Percentiles rank a stretch among this genome's conserved stretches.
Conservation (phyloP, 1,284 basidiomycete species). For the Sporisorium exsertum region DNA sequence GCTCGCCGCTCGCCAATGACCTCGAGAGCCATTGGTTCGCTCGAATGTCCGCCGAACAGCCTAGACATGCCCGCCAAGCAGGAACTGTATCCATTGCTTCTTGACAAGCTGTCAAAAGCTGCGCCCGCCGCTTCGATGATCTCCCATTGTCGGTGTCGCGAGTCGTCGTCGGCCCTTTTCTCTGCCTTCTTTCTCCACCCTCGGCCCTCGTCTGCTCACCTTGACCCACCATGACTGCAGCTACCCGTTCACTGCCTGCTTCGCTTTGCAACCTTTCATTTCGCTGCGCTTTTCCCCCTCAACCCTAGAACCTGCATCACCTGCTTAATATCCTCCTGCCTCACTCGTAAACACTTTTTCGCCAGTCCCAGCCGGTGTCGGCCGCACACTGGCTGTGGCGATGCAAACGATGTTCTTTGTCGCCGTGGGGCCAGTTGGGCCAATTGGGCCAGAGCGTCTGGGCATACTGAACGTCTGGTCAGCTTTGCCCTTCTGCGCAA, state of each 20-base stretch:
- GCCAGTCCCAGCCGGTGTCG: slow-evolving; percentile 5
- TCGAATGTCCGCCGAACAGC: slow-evolving; percentile 16
- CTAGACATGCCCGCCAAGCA: too few relatives aligned
- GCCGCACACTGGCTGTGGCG: not conserved
- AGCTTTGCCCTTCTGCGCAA: not conserved
- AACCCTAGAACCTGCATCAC: slow-evolving; percentile 7
- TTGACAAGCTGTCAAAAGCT: slow-evolving; percentile 41
- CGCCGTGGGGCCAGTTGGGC: too few relatives aligned
- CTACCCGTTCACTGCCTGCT: not conserved
- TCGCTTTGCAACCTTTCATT: not conserved
- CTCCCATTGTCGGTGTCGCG: not conserved
- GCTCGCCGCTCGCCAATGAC: not conserved
- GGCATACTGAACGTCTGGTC: slow-evolving; percentile 15
- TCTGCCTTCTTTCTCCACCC: not conserved
- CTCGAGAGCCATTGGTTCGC: slow-evolving; percentile 20
- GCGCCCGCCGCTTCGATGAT: slow-evolving; percentile 18
- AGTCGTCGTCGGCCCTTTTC: not conserved
- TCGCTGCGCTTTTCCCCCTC: not conserved
- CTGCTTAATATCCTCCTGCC: not conserved
- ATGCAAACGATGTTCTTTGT: not conserved
- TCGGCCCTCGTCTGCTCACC: slow-evolving; percentile 4
- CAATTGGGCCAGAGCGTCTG: slow-evolving; percentile 33
- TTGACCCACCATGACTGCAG: not conserved
- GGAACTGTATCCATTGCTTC: not conserved
- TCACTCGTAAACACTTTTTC: not conserved